Conservation (phyloP, 129 eudicot species). For the Kitagawia praeruptora region DNA sequence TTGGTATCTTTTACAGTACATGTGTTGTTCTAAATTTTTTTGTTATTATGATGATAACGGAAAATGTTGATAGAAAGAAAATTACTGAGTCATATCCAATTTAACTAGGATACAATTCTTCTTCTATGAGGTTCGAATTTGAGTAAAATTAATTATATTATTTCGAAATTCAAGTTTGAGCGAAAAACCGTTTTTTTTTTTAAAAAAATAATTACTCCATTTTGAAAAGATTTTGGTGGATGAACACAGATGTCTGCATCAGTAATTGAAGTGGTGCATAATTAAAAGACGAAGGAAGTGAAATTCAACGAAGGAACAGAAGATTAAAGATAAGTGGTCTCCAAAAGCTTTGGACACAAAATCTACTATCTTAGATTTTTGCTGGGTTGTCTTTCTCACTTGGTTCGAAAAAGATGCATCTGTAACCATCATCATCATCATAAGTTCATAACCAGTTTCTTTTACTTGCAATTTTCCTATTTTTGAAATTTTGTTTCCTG, state of each 20-base stretch:
- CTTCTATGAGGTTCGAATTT: not conserved
- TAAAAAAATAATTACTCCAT: no score
- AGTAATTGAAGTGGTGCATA: not conserved
- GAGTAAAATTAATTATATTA: not conserved
- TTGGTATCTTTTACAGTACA: no score
- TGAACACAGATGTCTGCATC: not conserved
- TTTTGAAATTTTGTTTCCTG: not conserved
- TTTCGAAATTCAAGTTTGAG: no score
- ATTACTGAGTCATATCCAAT: no score
- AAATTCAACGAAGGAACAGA: not conserved
- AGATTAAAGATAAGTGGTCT: not conserved
- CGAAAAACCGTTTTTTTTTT: no score
- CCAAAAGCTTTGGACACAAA: slow-evolving; percentile 6
- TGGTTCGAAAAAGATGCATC: not conserved
- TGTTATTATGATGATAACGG: no score
- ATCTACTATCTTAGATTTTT: slow-evolving; percentile 5
- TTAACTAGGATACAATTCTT: no score
- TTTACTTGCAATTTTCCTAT: not conserved
- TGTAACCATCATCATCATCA: not conserved
- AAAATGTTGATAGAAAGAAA: no score
- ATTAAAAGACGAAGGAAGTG: not conserved
- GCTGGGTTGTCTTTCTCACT: not conserved
- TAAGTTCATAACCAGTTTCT: not conserved
- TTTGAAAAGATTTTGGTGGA: not conserved
- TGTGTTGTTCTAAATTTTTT: no score